Conservation (phyloP, 305 asterid genomes). For the Fraxinus sp. region DNA sequence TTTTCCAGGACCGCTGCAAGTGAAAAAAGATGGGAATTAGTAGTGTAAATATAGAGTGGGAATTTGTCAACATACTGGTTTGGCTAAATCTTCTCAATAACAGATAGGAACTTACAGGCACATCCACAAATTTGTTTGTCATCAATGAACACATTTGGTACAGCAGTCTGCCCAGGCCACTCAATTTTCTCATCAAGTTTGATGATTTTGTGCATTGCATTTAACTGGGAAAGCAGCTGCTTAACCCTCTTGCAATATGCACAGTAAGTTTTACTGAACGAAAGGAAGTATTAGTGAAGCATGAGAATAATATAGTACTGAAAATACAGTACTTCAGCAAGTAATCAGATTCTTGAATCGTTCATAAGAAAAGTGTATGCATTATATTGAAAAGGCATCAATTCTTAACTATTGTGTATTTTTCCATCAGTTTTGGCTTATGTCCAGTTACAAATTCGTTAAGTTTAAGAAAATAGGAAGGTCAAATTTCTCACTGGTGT, state of each 20-base stretch:
- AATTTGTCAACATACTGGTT: background rate
- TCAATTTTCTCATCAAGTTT: constrained; percentile 78
- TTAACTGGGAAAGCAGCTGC: constrained; percentile 59
- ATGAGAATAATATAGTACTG: background rate
- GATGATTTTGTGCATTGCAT: constrained; percentile 55
- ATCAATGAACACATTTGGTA: constrained; percentile 74
- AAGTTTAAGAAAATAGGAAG: background rate
- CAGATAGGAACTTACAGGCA: constrained; percentile 45
- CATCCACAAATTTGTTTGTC: constrained; percentile 86
- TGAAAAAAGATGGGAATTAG: background rate
- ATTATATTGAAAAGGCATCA: background rate
- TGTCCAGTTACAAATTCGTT: background rate
- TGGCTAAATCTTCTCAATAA: background rate
- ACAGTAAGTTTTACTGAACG: constrained; percentile 73
- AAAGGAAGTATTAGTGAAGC: background rate
- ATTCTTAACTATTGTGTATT: background rate
- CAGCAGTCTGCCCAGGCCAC: constrained; percentile 84
- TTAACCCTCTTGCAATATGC: constrained; percentile 67
- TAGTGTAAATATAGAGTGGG: background rate
- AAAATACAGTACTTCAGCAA: background rate
- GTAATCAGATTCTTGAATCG: background rate
- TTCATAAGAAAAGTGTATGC: background rate
- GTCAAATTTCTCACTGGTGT: background rate
- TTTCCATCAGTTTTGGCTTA: background rate
- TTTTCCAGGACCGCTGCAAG: constrained; percentile 52